Evolutionary conservation across 495 filamentous ascomycete genomes (phyloP).

Genomic region (Apiosordaria backusii): DNA sequence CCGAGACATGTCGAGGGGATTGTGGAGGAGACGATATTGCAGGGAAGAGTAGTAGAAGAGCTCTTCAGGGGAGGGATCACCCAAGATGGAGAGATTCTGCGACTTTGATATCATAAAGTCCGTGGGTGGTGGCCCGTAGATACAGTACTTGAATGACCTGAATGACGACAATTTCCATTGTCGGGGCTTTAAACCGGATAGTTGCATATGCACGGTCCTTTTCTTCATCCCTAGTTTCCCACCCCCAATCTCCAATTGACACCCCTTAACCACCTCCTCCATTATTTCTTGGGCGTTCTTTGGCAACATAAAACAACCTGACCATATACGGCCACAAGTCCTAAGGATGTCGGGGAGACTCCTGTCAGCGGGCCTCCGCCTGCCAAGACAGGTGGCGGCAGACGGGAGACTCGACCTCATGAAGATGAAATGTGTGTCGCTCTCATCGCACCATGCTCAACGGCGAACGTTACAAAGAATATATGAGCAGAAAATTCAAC

Average conservation of each 20-base stretch:
- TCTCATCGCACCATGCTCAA: background rate
- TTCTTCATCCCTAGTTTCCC: background rate
- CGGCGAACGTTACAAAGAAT: background rate
- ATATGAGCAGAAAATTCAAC: background rate
- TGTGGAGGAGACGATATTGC: conserved; percentile 71
- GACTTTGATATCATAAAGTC: conserved; percentile 29
- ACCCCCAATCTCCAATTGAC: background rate
- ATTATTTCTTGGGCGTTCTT: background rate
- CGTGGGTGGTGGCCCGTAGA: background rate
- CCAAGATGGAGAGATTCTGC: conserved; percentile 40
- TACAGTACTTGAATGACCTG: background rate
- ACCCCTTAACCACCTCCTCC: background rate
- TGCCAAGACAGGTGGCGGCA: background rate
- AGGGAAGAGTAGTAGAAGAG: conserved; percentile 70
- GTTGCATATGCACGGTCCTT: background rate
- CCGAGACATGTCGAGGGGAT: conserved; percentile 85
- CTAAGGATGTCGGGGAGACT: background rate
- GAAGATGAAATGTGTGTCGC: background rate
- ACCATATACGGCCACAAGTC: background rate
- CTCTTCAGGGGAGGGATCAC: conserved; percentile 66
- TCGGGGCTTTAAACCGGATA: background rate
- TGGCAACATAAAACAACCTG: background rate
- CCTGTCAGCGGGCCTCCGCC: background rate
- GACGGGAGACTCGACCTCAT: background rate
- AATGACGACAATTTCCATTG: background rate